These are phyloP conservation scores for Scheffersomyces spartinae DNA, from an alignment of 805 yeast species.

Conservation along the genomic window DNA sequence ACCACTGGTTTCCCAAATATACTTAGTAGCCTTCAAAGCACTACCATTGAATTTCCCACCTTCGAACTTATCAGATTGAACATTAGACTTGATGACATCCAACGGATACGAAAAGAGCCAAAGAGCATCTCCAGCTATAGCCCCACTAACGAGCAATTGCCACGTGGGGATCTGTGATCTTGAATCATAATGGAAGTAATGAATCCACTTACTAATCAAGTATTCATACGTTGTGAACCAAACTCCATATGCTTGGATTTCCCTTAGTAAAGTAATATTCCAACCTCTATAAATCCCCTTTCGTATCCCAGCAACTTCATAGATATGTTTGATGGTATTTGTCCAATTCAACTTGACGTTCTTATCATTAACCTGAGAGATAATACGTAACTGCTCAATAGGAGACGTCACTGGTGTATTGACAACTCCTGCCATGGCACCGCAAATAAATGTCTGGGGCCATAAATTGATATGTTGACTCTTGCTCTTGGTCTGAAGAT, in stretches of 20 bases:
- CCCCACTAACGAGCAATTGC: conserved; percentile 47
- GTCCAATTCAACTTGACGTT: conserved; percentile 28
- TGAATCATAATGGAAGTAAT: too few relatives aligned
- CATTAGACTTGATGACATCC: conserved; percentile 39
- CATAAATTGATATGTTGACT: conserved; percentile 30
- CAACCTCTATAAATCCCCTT: conserved; percentile 46
- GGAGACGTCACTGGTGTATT: conserved; percentile 54
- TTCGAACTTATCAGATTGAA: conserved; percentile 45
- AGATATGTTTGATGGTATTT: conserved; percentile 34
- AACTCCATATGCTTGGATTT: conserved; percentile 63
- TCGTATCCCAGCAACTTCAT: conserved; percentile 27
- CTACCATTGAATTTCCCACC: conserved; percentile 29
- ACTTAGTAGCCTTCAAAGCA: conserved; percentile 19
- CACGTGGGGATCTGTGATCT: conserved; percentile 42
- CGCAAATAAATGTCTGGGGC: conserved; percentile 50
- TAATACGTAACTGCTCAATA: conserved; percentile 54
- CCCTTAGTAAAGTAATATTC: conserved; percentile 42
- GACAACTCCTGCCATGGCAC: conserved; percentile 57
- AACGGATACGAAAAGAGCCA: conserved; percentile 49
- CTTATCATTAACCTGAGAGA: conserved; percentile 44
- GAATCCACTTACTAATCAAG: too few relatives aligned
- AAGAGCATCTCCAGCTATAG: conserved; percentile 55
- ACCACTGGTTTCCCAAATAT: conserved; percentile 33
- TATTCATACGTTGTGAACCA: conserved; percentile 62
- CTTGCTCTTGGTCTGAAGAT: conserved; percentile 23